Base-by-base conservation (phyloP, 345 rosid genomes). In the Trapa incisa region DNA sequence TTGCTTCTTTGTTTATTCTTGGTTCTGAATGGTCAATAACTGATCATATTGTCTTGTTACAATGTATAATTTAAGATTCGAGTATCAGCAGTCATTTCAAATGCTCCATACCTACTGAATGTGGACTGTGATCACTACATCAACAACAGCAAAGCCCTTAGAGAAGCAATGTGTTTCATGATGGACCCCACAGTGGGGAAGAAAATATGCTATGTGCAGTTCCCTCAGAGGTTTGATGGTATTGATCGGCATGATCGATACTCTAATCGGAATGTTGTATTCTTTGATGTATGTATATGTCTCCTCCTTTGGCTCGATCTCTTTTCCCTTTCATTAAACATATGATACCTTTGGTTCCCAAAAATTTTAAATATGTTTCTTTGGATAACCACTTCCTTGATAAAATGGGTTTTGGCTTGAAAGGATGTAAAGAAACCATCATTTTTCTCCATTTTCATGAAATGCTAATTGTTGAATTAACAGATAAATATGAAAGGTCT, bases 141-240 rank as follows among this genome's bases (percentile, higher is more conserved):
- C 71, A 92, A 92, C 87, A 92, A 92, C 69, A 78, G 98, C 83
- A 87, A 82, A 77, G 97, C 99, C 16, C 91, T 94, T 42, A 78
- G 99, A 76, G 99, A 94, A 82, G 89, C 99, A 0, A 94, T 94
- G 99, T 94, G 99, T 79, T 94, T 94, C 82, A 81, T 92, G 98
- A 92, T 90, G 98, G 98, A 92, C 68, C 98, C 96, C 4, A 81
- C 80, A 47, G 84, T 81, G 3, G 98, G 98, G 70, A 92, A 92
- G 80, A 88, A 86, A 76, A 86, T 92, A 70, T 92, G 98, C 80
- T 94, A 94, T 64, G 99, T 94, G 72, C 99, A 94, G 69, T 94
- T 94, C 77, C 99, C 99, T 73, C 99, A 94, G 83, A 86, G 99
- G 82, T 94, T 94, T 41, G 99, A 94, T 67, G 99, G 99, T 36